These are phyloP conservation scores for Scedosporium aurantiacum DNA, from an alignment of 2,329 filamentous ascomycete genomes.

Conservation along the genomic window DNA sequence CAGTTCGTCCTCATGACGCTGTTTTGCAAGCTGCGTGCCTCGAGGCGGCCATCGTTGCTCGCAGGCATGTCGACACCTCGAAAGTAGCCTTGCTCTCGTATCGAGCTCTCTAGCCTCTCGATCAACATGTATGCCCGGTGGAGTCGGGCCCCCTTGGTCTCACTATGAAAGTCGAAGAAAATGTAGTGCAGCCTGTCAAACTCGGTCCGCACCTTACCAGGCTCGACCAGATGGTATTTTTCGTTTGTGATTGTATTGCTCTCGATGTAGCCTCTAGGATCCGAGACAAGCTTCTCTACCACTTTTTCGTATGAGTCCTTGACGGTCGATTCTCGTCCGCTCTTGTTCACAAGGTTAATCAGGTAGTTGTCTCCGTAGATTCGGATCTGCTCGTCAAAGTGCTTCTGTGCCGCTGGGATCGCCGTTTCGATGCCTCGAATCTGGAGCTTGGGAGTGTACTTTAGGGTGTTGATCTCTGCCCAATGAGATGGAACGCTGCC, in stretches of 20 bases:
- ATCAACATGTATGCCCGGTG: constrained; percentile 81
- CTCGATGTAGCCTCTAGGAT: constrained; percentile 54
- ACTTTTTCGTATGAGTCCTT: constrained; percentile 93
- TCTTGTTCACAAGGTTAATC: constrained; percentile 95
- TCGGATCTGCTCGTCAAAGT: constrained; percentile 88
- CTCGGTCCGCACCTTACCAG: constrained; percentile 53
- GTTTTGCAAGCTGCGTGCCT: constrained; percentile 70
- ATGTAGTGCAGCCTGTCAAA: constrained; percentile 87
- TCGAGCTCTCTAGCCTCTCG: constrained; percentile 65
- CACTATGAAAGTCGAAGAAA: constrained; percentile 97
- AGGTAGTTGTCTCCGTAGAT: constrained; percentile 95
- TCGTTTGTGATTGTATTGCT: constrained; percentile 59
- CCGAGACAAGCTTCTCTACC: constrained; percentile 62
- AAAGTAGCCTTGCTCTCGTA: constrained; percentile 81
- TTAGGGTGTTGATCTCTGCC: constrained; percentile 88
- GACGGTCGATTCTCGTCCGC: constrained; percentile 76
- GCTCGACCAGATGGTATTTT: constrained; percentile 54
- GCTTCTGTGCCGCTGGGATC: constrained; percentile 64
- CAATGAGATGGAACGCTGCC: constrained; percentile 94
- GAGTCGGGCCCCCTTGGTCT: constrained; percentile 92
- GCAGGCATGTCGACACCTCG: constrained; percentile 78
- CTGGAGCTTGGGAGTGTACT: constrained; percentile 84
- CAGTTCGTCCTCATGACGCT: constrained; percentile 95
- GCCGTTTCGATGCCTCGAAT: constrained; percentile 76
- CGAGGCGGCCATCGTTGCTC: constrained; percentile 57